These are phyloP conservation scores for Trichosporon inkin DNA, from an alignment of 1,284 basidiomycete species.

Conservation along the genomic window DNA sequence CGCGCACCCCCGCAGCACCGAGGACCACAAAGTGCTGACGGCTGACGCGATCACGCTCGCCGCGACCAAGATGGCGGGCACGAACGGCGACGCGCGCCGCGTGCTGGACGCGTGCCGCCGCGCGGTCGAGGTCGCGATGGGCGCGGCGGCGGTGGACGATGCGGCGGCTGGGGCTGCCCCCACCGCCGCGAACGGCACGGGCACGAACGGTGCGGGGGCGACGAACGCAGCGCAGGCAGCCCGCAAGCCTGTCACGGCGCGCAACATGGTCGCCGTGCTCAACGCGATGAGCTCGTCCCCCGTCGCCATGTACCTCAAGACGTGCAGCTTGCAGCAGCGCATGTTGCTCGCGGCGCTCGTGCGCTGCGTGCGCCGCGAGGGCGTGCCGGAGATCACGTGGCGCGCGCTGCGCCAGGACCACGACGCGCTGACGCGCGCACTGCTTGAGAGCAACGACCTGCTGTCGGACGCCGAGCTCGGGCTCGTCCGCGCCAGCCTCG, in stretches of 20 bases:
- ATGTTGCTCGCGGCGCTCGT: slow-evolving; percentile 84
- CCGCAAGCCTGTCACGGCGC: slow-evolving; percentile 58
- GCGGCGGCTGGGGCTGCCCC: not conserved
- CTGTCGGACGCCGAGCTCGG: slow-evolving; percentile 42
- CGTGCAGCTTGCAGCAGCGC: slow-evolving; percentile 79
- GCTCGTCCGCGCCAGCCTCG: slow-evolving; percentile 38
- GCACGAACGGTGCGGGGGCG: not conserved
- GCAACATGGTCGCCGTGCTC: slow-evolving; percentile 76
- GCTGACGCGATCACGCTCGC: slow-evolving; percentile 81
- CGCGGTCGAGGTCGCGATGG: slow-evolving; percentile 70
- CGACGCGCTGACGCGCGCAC: slow-evolving; percentile 43
- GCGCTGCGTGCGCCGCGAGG: slow-evolving; percentile 75
- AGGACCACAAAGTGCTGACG: slow-evolving; percentile 60
- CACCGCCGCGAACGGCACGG: not conserved
- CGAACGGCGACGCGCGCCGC: slow-evolving; percentile 90
- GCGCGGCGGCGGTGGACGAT: slow-evolving; percentile 11
- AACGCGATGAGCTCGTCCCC: slow-evolving; percentile 88
- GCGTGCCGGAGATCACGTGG: slow-evolving; percentile 82
- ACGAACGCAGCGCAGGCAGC: not conserved
- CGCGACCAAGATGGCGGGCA: slow-evolving; percentile 83
- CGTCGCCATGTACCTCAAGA: slow-evolving; percentile 71
- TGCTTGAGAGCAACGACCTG: slow-evolving; percentile 42
- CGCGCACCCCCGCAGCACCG: slow-evolving; percentile 53
- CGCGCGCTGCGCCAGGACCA: slow-evolving; percentile 55
- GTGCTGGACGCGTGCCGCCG: slow-evolving; percentile 89